phyloP scores from a whole-genome alignment of 345 rosid species.

The Psidium friedrichsthalianum region DNA sequence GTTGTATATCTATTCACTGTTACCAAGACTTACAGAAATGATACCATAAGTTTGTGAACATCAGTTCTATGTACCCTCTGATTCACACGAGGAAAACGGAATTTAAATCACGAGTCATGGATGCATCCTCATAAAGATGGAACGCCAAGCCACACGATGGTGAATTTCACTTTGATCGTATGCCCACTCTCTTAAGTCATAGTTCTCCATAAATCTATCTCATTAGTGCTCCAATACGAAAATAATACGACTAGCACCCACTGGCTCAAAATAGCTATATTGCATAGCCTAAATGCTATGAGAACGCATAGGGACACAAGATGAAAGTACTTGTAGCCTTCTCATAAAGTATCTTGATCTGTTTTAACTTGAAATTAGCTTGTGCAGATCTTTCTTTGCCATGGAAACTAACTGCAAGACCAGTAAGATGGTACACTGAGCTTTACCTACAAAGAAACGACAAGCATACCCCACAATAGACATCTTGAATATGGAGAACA shows the following conservation, averaged over 20 bases:
- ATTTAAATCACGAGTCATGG: not conserved
- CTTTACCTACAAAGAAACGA: not conserved
- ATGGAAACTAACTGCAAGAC: conserved; percentile 49
- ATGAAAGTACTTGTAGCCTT: conserved; percentile 24
- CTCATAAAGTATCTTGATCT: conserved; percentile 71
- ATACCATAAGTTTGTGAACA: not conserved
- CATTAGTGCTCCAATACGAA: not conserved
- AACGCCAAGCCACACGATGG: not conserved
- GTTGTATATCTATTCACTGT: not conserved
- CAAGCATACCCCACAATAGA: not conserved
- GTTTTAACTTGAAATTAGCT: conserved; percentile 58
- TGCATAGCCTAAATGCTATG: not conserved
- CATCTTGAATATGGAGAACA: no score
- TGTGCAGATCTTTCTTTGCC: conserved; percentile 43
- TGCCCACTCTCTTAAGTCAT: not conserved
- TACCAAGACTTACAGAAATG: not conserved
- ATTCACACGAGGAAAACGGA: not conserved
- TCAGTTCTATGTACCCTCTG: not conserved
- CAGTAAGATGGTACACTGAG: not conserved
- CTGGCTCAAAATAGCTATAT: not conserved
- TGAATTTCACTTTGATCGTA: not conserved
- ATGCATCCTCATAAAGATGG: not conserved
- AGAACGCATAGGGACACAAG: not conserved
- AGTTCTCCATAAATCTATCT: not conserved
- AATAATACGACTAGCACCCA: not conserved